These are phyloP conservation scores for Xylariaceae sp. DNA, from an alignment of 2,329 filamentous ascomycete genomes.

Conservation along the genomic window DNA sequence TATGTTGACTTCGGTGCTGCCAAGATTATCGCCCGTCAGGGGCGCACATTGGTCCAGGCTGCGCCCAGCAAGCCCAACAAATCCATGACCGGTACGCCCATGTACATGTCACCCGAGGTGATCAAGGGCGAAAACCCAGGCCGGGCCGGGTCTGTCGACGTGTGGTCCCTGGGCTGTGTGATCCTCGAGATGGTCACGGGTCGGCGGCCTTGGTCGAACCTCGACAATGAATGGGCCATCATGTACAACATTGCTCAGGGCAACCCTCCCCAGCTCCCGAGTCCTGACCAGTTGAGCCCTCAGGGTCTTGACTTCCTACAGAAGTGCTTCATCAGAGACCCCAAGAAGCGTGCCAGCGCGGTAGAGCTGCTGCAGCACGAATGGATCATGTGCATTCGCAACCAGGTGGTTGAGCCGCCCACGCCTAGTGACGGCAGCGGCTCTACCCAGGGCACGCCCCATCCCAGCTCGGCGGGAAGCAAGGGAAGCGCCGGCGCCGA, in stretches of 20 bases:
- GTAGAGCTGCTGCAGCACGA: slow-evolving; percentile 89
- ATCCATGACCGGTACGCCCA: slow-evolving; percentile 94
- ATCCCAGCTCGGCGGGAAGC: slow-evolving; percentile 21
- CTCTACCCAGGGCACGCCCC: slow-evolving; percentile 30
- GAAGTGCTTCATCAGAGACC: slow-evolving; percentile 80
- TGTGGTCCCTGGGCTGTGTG: slow-evolving; percentile 95
- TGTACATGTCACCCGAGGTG: slow-evolving; percentile 99
- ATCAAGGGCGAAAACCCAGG: slow-evolving; percentile 82
- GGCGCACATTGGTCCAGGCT: slow-evolving; percentile 70
- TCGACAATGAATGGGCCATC: slow-evolving; percentile 99
- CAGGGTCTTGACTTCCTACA: slow-evolving; percentile 82
- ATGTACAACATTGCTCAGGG: slow-evolving; percentile 99
- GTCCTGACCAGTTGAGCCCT: slow-evolving; percentile 73
- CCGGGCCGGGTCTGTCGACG: slow-evolving; percentile 79
- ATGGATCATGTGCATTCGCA: slow-evolving; percentile 68
- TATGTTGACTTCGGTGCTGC: slow-evolving; percentile 98
- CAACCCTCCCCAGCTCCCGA: slow-evolving; percentile 80
- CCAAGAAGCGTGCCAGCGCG: slow-evolving; percentile 68
- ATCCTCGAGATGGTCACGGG: slow-evolving; percentile 97
- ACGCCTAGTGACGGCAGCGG: slow-evolving; percentile 53
- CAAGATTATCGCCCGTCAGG: slow-evolving; percentile 91
- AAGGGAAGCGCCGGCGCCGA: slow-evolving; percentile 22
- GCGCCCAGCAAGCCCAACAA: slow-evolving; percentile 62
- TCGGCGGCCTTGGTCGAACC: slow-evolving; percentile 83
- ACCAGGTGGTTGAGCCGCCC: slow-evolving; percentile 55